Evolutionary conservation across 768 basidiomycete species (phyloP), one percentile per base, ranked within the genome.

Genomic region (Pisolithus microcarpus): DNA sequence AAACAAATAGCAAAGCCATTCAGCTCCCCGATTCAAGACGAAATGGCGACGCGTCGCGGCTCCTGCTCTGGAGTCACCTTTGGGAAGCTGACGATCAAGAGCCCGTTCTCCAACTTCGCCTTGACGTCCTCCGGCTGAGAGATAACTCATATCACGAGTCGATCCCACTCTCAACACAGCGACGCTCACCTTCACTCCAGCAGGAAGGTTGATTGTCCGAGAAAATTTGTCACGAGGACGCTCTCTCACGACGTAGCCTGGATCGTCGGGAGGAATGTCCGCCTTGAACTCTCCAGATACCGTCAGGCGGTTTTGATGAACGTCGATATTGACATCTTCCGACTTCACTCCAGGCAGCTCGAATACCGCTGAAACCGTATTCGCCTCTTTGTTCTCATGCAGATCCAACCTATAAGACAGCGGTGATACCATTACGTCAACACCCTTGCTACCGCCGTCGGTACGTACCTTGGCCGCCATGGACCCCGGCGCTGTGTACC

Each of bases 261-360:
- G 55, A 51, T 73, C 68, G 7, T 71, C 70, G 28, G 61, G 59
- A 4, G 70, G 60, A 1, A 58, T 38, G 1, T 70, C 65, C 3
- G 57, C 34, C 16, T 64, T 62, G 18, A 57, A 66, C 59, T 79
- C 72, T 24, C 76, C 77, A 8, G 75, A 73, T 34, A 82, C 64
- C 2, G 68, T 76, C 45, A 83, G 63, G 38, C 66, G 70, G 51
- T 72, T 69, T 51, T 77, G 70, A 38, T 72, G 70, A 19, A 79
- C 61, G 48, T 79, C 72, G 43, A 81, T 73, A 37, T 64, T 57
- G 39, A 81, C 69, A 46, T 72, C 67, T 38, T 76, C 72, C 50
- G 76, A 75, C 50, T 69, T 74, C 48, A 80, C 59, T 8, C 80
- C 79, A 3, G 81, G 80, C 1, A 79, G 62, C 57, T 81, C 82